Evolutionary conservation across 1,284 basidiomycete species (phyloP).

Genomic region (Gomphus sp.): DNA sequence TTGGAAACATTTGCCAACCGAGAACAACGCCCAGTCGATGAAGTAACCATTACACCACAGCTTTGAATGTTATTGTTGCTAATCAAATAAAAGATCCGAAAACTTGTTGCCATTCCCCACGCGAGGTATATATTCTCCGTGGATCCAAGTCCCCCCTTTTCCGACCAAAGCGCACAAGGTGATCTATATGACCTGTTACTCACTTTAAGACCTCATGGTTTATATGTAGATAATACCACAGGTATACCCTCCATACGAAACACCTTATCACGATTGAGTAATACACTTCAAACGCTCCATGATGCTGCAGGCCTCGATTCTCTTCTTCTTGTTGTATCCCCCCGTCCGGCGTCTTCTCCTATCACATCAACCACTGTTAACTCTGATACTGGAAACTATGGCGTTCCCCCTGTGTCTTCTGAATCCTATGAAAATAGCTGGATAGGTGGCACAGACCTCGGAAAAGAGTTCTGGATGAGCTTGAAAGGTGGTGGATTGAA

Average conservation of each 20-base stretch:
- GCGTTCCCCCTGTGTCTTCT: not conserved
- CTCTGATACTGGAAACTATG: not conserved
- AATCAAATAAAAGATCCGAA: not conserved
- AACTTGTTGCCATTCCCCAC: conserved; percentile 7
- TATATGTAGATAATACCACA: not conserved
- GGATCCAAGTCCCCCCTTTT: not conserved
- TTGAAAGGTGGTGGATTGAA: conserved; percentile 45
- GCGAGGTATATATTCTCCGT: conserved; percentile 5
- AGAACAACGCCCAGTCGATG: conserved; percentile 47
- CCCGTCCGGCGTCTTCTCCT: conserved; percentile 21
- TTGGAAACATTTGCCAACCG: conserved; percentile 48
- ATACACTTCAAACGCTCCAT: conserved; percentile 39
- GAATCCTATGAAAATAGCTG: conserved; percentile 35
- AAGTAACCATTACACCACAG: conserved; percentile 32
- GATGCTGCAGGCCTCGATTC: conserved; percentile 43
- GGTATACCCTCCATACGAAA: not conserved
- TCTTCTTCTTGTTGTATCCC: conserved; percentile 51
- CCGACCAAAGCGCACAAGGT: not conserved
- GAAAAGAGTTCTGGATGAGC: conserved; percentile 56
- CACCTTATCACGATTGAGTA: conserved; percentile 5
- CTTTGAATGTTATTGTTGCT: not conserved
- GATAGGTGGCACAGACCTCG: conserved; percentile 47
- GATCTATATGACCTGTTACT: not conserved
- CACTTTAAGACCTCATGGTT: not conserved
- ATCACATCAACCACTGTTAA: not conserved